A percentile compares a stretch with the other conserved stretches of the same genome.
phyloP scores from a whole-genome alignment of 2,329 filamentous ascomycete genomes.

The Fusarium pseudoanthophilum region DNA sequence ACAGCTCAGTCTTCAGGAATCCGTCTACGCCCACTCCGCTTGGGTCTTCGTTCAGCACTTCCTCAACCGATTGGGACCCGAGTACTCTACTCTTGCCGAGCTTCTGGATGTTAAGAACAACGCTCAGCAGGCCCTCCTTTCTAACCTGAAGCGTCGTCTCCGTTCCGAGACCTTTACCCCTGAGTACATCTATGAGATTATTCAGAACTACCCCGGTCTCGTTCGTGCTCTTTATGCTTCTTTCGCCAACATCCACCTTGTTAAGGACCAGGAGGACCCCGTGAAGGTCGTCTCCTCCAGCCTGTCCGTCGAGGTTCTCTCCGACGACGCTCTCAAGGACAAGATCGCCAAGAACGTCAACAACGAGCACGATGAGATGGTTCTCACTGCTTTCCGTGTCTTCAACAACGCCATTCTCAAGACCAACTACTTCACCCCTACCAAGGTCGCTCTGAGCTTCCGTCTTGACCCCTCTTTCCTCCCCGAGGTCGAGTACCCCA shows the following conservation, averaged over 20 bases:
- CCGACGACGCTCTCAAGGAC: constrained; percentile 77
- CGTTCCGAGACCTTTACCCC: constrained; percentile 97
- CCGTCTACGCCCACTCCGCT: constrained; percentile 95
- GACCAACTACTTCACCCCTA: constrained; percentile 97
- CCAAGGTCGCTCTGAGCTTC: constrained; percentile 98
- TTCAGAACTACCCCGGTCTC: constrained; percentile 87
- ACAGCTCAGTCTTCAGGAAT: constrained; percentile 91
- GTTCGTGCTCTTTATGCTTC: constrained; percentile 89
- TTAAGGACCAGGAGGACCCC: constrained; percentile 62
- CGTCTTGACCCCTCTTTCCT: constrained; percentile 90
- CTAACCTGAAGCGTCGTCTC: constrained; percentile 94
- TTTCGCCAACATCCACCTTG: constrained; percentile 87
- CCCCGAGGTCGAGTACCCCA: constrained; percentile 90
- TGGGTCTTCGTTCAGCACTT: constrained; percentile 99
- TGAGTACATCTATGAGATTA: constrained; percentile 98
- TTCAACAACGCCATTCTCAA: constrained; percentile 96
- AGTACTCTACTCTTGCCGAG: constrained; percentile 88
- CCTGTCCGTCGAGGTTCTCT: constrained; percentile 74
- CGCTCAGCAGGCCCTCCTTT: constrained; percentile 84
- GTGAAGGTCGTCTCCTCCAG: constrained; percentile 64
- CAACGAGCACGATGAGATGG: constrained; percentile 97
- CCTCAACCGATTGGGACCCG: constrained; percentile 90
- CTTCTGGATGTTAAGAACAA: constrained; percentile 85
- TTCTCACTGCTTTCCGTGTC: constrained; percentile 94
- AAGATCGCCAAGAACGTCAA: constrained; percentile 81